These are phyloP conservation scores for Gossypium trilobum DNA, from an alignment of 441 rosid genomes.

Conservation along the genomic window DNA sequence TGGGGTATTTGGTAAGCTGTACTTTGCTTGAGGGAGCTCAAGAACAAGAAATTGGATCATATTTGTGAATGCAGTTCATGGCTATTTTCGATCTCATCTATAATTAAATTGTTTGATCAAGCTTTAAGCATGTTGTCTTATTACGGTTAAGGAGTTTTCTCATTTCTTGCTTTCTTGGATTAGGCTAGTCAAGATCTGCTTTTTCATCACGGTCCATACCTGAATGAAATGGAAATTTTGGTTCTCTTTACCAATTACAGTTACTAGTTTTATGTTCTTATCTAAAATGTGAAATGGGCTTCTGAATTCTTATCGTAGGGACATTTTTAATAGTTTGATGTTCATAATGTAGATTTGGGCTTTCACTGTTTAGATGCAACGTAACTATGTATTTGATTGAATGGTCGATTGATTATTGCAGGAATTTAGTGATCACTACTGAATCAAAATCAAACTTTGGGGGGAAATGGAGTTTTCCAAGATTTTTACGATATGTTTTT, in stretches of 20 bases:
- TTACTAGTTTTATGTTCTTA: not conserved
- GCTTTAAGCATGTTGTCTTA: constrained; percentile 7
- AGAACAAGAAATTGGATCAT: constrained; percentile 12
- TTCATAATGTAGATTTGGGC: not conserved
- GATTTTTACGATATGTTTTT: constrained; percentile 25
- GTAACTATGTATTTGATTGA: not conserved
- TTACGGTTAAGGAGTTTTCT: not conserved
- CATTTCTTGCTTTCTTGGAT: constrained; percentile 9
- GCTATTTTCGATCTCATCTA: not conserved
- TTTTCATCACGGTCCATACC: constrained; percentile 12
- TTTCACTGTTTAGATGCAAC: not conserved
- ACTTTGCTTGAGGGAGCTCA: constrained; percentile 4
- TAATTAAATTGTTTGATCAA: constrained; percentile 11
- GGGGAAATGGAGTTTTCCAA: constrained; percentile 34
- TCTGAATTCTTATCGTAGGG: constrained; percentile 1
- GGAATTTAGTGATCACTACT: constrained; percentile 26
- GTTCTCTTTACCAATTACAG: not conserved
- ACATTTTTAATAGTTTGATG: not conserved
- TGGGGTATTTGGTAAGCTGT: constrained; percentile 11
- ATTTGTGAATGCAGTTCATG: constrained; percentile 1
- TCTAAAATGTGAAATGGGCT: not conserved
- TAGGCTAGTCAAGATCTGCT: constrained; percentile 33
- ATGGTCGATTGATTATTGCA: constrained; percentile 17
- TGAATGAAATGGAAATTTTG: constrained; percentile 1
- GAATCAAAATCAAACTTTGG: constrained; percentile 11